Conservation (phyloP, 306 rosid genomes). For the Prunus kanzakura region DNA sequence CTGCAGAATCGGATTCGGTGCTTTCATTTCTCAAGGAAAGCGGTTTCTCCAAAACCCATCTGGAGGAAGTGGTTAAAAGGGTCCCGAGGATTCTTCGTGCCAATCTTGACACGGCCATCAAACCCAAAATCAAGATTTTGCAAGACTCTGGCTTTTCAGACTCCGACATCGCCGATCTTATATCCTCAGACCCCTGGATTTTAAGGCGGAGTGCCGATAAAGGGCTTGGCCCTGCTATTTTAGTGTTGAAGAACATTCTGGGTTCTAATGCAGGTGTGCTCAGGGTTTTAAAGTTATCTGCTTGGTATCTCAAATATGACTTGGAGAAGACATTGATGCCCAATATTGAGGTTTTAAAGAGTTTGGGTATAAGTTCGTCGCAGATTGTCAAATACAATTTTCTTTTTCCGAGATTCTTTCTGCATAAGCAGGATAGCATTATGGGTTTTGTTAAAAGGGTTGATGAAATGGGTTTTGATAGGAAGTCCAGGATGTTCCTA, state of each 20-base stretch:
- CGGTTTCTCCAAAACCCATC: slow-evolving; percentile 31
- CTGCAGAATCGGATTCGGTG: slow-evolving; percentile 18
- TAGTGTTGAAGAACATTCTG: slow-evolving; percentile 26
- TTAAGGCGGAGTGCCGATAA: slow-evolving; percentile 13
- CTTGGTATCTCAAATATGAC: slow-evolving; percentile 23
- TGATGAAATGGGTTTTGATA: slow-evolving; percentile 34
- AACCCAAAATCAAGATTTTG: slow-evolving; percentile 37
- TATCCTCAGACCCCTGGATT: slow-evolving; percentile 32
- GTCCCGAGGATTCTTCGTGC: slow-evolving; percentile 15
- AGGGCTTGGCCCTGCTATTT: slow-evolving; percentile 14
- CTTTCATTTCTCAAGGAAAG: slow-evolving; percentile 17
- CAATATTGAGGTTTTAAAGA: slow-evolving; percentile 24
- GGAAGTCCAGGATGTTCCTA: slow-evolving; percentile 29
- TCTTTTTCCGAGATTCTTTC: slow-evolving; percentile 22
- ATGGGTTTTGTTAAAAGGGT: slow-evolving; percentile 21
- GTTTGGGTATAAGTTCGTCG: slow-evolving; percentile 22
- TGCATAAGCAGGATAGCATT: slow-evolving; percentile 24
- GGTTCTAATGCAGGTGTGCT: slow-evolving; percentile 18
- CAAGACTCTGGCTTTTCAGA: slow-evolving; percentile 27
- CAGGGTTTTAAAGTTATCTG: slow-evolving; percentile 22
- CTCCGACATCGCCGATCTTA: slow-evolving; percentile 22
- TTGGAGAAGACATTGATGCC: slow-evolving; percentile 33
- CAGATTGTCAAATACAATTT: slow-evolving; percentile 12
- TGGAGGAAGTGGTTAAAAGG: slow-evolving; percentile 24
- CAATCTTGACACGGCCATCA: slow-evolving; percentile 16